Conservation (phyloP, 2,329 filamentous ascomycete species). For the Colletotrichum lupini region DNA sequence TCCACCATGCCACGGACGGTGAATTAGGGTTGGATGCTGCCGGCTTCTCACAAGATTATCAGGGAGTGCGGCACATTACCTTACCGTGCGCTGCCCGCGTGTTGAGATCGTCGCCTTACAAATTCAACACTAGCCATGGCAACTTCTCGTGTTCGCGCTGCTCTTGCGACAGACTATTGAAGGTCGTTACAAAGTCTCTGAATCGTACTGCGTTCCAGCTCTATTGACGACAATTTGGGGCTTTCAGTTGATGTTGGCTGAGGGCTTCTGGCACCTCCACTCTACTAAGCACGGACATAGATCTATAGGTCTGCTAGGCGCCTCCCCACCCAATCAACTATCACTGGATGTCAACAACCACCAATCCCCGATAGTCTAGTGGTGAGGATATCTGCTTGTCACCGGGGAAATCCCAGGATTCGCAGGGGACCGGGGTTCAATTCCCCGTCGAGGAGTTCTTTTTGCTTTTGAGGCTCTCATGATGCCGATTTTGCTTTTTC, state of each 20-base stretch:
- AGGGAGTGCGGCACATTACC: background rate
- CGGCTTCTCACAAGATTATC: too few species aligned
- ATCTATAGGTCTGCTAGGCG: accelerated
- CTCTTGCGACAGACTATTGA: background rate
- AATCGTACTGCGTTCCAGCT: background rate
- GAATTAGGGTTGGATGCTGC: too few species aligned
- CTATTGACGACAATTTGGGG: background rate
- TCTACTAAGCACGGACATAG: background rate
- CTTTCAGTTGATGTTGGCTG: background rate
- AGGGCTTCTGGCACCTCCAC: background rate
- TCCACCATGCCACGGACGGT: background rate
- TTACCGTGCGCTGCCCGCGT: background rate
- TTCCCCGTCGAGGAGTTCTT: conserved; percentile 31
- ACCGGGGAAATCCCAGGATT: background rate
- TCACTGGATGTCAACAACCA: background rate
- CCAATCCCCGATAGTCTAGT: conserved; percentile 33
- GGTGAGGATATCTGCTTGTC: conserved; percentile 36
- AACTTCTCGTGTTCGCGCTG: background rate
- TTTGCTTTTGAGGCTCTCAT: background rate
- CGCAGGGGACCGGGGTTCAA: conserved; percentile 35
- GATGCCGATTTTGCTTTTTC: background rate
- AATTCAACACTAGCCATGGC: background rate
- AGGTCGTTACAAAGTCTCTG: background rate
- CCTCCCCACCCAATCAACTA: background rate
- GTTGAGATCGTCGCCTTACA: background rate